Percentiles rank a stretch among this genome's conserved stretches.
Evolutionary conservation across 2,329 filamentous ascomycete species (phyloP).

Genomic region (Apiospora sp.): DNA sequence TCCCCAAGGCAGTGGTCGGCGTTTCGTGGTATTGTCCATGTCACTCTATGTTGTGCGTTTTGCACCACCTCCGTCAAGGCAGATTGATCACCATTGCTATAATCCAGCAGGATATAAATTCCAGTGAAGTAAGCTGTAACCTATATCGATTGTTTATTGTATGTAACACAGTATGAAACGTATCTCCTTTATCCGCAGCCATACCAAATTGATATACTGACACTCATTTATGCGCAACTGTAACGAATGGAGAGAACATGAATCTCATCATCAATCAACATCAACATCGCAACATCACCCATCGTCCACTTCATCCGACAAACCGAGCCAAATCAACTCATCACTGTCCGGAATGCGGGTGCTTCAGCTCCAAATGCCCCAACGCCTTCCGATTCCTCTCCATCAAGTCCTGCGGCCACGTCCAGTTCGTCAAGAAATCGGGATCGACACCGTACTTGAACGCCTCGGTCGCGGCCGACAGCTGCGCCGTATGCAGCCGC

Average conservation of each 20-base stretch:
- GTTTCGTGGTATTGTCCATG: too few species aligned
- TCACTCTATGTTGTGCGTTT: too few species aligned
- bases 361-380: constrained; percentile 19
- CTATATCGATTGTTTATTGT: neutral
- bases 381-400: constrained; percentile 49
- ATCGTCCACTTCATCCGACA: too few species aligned
- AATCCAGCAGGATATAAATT: neutral
- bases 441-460: constrained; percentile 78
- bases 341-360: neutral
- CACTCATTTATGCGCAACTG: neutral
- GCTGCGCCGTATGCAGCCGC: constrained; percentile 69
- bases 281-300: neutral
- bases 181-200: neutral
- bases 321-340: neutral
- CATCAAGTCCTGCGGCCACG: constrained; percentile 61
- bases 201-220: neutral
- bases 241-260: constrained; percentile 14
- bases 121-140: neutral
- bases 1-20: neutral
- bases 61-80: too few species aligned
- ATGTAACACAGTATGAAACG: neutral
- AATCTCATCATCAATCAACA: constrained; percentile 11
- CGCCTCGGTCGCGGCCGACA: constrained; percentile 68
- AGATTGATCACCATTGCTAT: neutral
- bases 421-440: constrained; percentile 70